Percentiles rank a stretch among this genome's conserved stretches.
Conservation (phyloP, 2,329 filamentous ascomycete genomes). For the Teratosphaeria epicoccoides region DNA sequence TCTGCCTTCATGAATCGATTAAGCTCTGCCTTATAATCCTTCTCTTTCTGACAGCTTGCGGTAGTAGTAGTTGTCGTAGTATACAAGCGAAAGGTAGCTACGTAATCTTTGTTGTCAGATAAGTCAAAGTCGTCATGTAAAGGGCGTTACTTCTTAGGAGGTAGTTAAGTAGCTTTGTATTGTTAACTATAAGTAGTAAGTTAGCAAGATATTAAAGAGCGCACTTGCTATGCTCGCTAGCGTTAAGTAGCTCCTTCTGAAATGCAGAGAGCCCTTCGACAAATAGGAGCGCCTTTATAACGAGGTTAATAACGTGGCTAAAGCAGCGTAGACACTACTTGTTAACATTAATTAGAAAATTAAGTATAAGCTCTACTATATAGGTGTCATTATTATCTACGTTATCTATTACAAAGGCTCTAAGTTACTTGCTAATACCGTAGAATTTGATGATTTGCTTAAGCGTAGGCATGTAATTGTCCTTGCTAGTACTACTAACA, state of each 20-base stretch:
- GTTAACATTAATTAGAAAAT: not conserved
- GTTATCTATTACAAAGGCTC: slow-evolving; percentile 4
- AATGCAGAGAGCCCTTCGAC: not conserved
- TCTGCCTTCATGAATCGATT: not conserved
- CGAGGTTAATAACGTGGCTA: slow-evolving; percentile 4
- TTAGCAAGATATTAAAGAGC: too few species aligned
- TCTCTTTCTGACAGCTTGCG: too few species aligned
- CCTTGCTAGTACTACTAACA: not conserved
- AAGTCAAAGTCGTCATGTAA: too few species aligned
- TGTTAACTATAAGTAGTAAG: too few species aligned
- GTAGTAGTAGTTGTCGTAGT: too few species aligned
- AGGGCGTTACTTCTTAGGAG: too few species aligned
- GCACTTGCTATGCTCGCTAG: not conserved
- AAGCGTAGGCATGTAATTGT: not conserved
- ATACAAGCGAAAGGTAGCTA: too few species aligned
- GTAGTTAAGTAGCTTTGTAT: too few species aligned
- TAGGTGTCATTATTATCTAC: slow-evolving; percentile 1
- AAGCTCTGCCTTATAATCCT: not conserved
- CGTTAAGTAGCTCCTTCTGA: not conserved
- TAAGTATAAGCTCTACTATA: not conserved
- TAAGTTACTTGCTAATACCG: slow-evolving; percentile 1
- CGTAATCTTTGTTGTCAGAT: too few species aligned
- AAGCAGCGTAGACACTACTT: slow-evolving; percentile 1
- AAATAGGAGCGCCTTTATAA: slow-evolving; percentile 3
- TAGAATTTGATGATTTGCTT: slow-evolving; percentile 1